Percentiles rank a stretch among this genome's conserved stretches.
These are phyloP conservation scores for Penicillium crustosum DNA, from an alignment of 2,329 filamentous ascomycete genomes.

Conservation along the genomic window DNA sequence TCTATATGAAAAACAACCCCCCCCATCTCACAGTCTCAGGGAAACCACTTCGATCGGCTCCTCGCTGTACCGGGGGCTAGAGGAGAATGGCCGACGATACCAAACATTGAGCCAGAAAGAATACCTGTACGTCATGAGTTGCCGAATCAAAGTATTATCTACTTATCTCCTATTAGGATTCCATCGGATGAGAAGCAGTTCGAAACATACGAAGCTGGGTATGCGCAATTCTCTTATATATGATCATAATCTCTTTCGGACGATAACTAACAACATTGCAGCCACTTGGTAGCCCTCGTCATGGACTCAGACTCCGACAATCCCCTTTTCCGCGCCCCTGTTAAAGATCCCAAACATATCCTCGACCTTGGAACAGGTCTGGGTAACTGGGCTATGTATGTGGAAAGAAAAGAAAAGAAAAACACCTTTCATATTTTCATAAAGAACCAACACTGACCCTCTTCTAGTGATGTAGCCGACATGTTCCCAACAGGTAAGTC, in stretches of 20 bases:
- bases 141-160: neutral
- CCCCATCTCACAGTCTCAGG: constrained; percentile 6
- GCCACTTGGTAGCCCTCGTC: constrained; percentile 16
- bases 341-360: constrained; percentile 9
- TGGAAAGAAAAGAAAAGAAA: neutral
- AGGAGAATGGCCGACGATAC: constrained; percentile 24
- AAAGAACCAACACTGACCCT: constrained; percentile 8
- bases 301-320: constrained; percentile 15
- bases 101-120: constrained; percentile 22
- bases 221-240: neutral
- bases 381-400: constrained; percentile 13
- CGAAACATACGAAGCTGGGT: constrained; percentile 20
- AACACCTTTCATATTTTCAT: neutral
- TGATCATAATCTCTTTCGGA: no score
- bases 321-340: constrained; percentile 15
- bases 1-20: constrained; percentile 9
- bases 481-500: constrained; percentile 19
- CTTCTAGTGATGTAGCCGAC: constrained; percentile 20
- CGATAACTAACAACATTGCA: neutral
- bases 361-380: constrained; percentile 8
- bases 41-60: constrained; percentile 25
- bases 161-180: constrained; percentile 3
- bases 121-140: constrained; percentile 12
- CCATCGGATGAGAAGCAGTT: constrained; percentile 20
- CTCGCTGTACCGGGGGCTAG: constrained; percentile 21